phyloP scores from a whole-genome alignment of 352 stramenopile genomes.

The Blastocystis sp. region DNA sequence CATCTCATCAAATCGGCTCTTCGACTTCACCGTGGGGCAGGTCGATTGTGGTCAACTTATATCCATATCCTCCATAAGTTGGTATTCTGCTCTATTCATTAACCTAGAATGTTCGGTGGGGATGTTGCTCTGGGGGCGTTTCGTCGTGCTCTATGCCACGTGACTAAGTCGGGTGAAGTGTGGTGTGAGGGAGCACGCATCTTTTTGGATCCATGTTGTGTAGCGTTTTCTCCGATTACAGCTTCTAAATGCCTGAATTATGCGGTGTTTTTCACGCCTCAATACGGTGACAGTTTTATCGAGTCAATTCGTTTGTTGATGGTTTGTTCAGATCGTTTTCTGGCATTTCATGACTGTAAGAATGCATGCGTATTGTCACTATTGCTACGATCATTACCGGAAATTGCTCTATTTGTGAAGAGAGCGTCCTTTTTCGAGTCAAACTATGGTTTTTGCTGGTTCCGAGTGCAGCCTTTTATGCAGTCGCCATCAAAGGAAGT shows the following conservation, averaged over 20 bases:
- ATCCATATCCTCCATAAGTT: constrained; percentile 27
- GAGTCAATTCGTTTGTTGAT: background rate
- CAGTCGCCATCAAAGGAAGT: constrained; percentile 73
- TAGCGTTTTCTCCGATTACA: background rate
- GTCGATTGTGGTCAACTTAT: background rate
- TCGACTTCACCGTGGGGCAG: background rate
- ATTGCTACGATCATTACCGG: background rate
- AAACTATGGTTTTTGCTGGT: constrained; percentile 42
- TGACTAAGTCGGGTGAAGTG: constrained; percentile 38
- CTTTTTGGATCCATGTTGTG: constrained; percentile 28
- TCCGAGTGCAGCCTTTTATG: constrained; percentile 73
- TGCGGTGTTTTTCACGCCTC: constrained; percentile 40
- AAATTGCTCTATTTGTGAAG: background rate
- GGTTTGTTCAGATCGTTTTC: background rate
- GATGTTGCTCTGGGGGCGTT: background rate
- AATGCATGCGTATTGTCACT: background rate
- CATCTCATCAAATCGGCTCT: background rate
- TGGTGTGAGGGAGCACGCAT: constrained; percentile 41
- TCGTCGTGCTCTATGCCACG: background rate
- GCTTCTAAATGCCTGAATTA: constrained; percentile 29
- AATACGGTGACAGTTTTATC: constrained; percentile 49
- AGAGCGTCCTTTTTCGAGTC: constrained; percentile 19
- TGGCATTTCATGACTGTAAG: background rate
- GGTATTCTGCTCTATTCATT: background rate
- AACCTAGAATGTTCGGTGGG: background rate